These are phyloP conservation scores for Cicer pinnatifidum DNA, from an alignment of 306 rosid species.

Conservation along the genomic window DNA sequence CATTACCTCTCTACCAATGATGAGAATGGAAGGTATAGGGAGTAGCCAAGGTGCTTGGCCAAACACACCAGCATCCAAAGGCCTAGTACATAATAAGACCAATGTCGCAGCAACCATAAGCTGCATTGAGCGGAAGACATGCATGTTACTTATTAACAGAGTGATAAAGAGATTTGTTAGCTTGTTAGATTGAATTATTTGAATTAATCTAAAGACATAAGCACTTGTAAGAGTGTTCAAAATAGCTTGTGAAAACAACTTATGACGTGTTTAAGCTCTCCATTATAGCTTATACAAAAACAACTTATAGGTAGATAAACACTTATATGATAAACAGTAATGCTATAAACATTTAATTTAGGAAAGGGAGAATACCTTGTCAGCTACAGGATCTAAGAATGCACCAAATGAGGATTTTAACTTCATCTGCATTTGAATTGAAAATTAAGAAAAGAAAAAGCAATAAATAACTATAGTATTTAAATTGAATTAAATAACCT, in stretches of 20 bases:
- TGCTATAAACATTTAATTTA: neutral
- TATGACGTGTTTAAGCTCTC: no score
- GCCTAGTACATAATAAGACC: constrained; percentile 81
- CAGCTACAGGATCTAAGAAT: constrained; percentile 98
- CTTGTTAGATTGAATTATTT: no score
- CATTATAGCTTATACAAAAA: no score
- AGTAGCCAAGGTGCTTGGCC: constrained; percentile 82
- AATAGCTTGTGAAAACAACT: no score
- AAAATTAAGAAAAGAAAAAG: neutral
- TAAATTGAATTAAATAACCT: constrained; percentile 52
- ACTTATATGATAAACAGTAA: no score
- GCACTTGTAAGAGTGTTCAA: no score
- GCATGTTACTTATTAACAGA: neutral
- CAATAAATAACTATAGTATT: neutral
- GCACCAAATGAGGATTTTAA: constrained; percentile 95
- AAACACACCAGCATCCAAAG: constrained; percentile 63
- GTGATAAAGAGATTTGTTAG: neutral
- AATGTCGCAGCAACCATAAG: constrained; percentile 98
- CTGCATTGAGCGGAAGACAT: constrained; percentile 54
- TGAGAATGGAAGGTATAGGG: constrained; percentile 78
- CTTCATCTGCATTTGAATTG: constrained; percentile 71
- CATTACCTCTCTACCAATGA: constrained; percentile 96
- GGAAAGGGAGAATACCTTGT: constrained; percentile 67
- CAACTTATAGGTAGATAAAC: no score
- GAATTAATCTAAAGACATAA: no score